These are phyloP conservation scores for Phytopythium cucurbitacearum DNA, from an alignment of 352 stramenopile species.

Conservation along the genomic window DNA sequence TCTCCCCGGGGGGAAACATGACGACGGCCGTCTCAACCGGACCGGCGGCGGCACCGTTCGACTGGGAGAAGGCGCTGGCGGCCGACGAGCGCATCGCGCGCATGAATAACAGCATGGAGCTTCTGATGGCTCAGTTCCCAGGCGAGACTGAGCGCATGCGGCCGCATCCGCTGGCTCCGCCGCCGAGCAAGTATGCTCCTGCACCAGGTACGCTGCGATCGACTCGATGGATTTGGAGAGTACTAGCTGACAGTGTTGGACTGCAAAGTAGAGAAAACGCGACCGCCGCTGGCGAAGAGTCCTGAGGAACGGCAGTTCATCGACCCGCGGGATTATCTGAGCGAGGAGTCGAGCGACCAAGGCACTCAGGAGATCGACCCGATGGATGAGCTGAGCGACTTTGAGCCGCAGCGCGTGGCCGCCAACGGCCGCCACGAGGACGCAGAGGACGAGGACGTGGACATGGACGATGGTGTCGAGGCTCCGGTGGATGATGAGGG, in stretches of 20 bases:
- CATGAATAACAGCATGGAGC: slow-evolving; percentile 18
- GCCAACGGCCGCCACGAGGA: slow-evolving; percentile 2
- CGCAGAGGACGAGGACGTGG: slow-evolving; percentile 11
- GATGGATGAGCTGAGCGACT: slow-evolving; percentile 60
- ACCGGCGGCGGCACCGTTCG: slow-evolving; percentile 9
- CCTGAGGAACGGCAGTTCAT: slow-evolving; percentile 20
- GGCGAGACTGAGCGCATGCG: slow-evolving; percentile 1
- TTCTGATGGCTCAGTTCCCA: slow-evolving; percentile 15
- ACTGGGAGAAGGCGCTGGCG: slow-evolving; percentile 26
- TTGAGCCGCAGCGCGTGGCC: slow-evolving; percentile 27
- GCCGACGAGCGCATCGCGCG: slow-evolving; percentile 21
- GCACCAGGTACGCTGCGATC: slow-evolving; percentile 1
- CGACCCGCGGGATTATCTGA: slow-evolving; percentile 24
- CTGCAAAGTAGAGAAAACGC: neutral
- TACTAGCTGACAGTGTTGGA: too few species aligned
- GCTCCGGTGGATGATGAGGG: slow-evolving; percentile 5
- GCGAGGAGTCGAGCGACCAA: slow-evolving; percentile 46
- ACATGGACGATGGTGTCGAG: slow-evolving; percentile 17
- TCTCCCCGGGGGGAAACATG: too few species aligned
- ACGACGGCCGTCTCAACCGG: slow-evolving; percentile 10
- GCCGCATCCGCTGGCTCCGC: slow-evolving; percentile 1
- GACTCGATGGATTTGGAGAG: too few species aligned
- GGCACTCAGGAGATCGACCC: slow-evolving; percentile 50
- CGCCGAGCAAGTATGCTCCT: slow-evolving; percentile 13
- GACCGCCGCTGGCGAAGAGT: neutral